These are phyloP conservation scores for Myrica gale DNA, from an alignment of 306 rosid genomes.

Conservation along the genomic window DNA sequence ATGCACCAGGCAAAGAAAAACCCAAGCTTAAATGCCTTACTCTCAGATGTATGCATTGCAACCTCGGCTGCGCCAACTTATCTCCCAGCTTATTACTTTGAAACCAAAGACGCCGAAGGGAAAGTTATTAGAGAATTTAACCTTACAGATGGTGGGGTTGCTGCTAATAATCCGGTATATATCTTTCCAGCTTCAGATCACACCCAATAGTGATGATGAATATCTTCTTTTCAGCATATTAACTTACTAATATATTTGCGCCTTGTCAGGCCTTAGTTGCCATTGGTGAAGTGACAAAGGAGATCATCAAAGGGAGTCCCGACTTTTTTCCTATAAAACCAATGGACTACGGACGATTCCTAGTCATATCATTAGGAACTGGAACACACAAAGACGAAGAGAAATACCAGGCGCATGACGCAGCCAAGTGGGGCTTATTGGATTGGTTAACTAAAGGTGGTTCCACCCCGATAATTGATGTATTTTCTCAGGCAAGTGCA, in stretches of 20 bases:
- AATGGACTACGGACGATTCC: slow-evolving; percentile 30
- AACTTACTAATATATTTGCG: not conserved
- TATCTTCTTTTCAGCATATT: not conserved
- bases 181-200: not conserved
- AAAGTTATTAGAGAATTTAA: slow-evolving; percentile 37
- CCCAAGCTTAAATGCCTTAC: slow-evolving; percentile 26
- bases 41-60: slow-evolving; percentile 46
- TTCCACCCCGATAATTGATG: slow-evolving; percentile 37
- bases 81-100: slow-evolving; percentile 44
- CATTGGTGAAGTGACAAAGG: slow-evolving; percentile 32
- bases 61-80: slow-evolving; percentile 61
- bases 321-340: slow-evolving; percentile 38
- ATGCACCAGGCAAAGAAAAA: slow-evolving; percentile 29
- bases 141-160: slow-evolving; percentile 45
- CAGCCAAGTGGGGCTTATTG: slow-evolving; percentile 41
- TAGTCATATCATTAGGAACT: slow-evolving; percentile 43
- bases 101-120: slow-evolving; percentile 18
- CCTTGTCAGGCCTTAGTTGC: slow-evolving; percentile 36
- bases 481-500: slow-evolving; percentile 40
- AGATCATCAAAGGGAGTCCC: slow-evolving; percentile 25
- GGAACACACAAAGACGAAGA: slow-evolving; percentile 33
- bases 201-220: not conserved
- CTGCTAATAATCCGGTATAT: slow-evolving; percentile 52
- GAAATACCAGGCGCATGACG: slow-evolving; percentile 27
- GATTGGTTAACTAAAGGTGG: slow-evolving; percentile 37